A percentile compares a stretch with the other conserved stretches of the same genome.
phyloP scores from a whole-genome alignment of 2,329 filamentous ascomycete species.

The Arthrobotrys pseudoclavata region DNA sequence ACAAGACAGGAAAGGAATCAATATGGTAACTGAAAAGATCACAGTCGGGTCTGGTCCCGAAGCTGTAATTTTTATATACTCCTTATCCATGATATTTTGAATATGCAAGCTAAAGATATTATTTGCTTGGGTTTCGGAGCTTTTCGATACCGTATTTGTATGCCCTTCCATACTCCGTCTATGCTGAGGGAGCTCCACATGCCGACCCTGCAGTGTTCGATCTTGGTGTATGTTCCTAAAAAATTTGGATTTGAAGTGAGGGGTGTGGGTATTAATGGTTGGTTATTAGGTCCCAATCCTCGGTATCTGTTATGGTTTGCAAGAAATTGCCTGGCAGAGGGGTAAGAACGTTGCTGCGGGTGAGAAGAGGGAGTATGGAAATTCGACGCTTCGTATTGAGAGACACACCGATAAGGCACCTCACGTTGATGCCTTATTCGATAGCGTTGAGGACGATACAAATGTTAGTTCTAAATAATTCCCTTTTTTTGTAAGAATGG shows the following conservation, averaged over 20 bases:
- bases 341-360: conserved; percentile 76
- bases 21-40: conserved; percentile 28
- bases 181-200: conserved; percentile 81
- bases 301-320: conserved; percentile 75
- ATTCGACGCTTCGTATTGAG: conserved; percentile 76
- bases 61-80: conserved; percentile 25
- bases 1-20: neutral
- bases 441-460: conserved; percentile 78
- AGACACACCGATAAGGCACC: conserved; percentile 70
- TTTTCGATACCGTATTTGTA: conserved; percentile 64
- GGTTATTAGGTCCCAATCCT: conserved; percentile 67
- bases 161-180: conserved; percentile 76
- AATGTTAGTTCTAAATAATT: conserved; percentile 66
- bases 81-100: too few relatives aligned
- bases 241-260: conserved; percentile 68
- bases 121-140: conserved; percentile 60
- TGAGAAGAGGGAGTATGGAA: conserved; percentile 78
- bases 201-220: conserved; percentile 86
- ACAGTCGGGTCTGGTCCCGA: conserved; percentile 52
- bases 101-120: conserved; percentile 9
- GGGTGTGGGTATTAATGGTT: conserved; percentile 59
- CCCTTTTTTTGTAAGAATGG: neutral
- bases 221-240: conserved; percentile 70
- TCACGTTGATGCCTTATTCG: conserved; percentile 83
- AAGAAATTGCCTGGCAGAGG: conserved; percentile 81